These are phyloP conservation scores for Botryosphaeria dothidea DNA, from an alignment of 2,329 filamentous ascomycete species.

Conservation along the genomic window DNA sequence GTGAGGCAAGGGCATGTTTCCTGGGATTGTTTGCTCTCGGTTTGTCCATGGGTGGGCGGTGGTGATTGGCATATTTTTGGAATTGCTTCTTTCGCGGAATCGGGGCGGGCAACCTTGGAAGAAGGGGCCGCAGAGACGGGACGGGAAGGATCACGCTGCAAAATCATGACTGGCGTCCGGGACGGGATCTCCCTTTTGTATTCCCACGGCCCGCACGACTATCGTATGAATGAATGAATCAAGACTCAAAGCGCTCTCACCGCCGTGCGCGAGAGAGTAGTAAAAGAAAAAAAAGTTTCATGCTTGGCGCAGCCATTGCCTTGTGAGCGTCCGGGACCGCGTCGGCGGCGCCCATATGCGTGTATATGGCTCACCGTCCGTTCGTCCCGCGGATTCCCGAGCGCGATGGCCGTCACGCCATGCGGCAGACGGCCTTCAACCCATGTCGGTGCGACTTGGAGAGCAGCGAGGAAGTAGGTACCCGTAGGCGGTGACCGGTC, in stretches of 20 bases:
- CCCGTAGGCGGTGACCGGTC: neutral
- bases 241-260: conserved; percentile 7
- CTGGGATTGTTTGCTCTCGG: conserved; percentile 9
- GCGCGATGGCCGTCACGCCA: conserved; percentile 4
- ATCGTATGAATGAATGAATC: conserved; percentile 15
- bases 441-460: neutral
- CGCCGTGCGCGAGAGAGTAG: neutral
- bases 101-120: conserved; percentile 11
- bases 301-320: neutral
- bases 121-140: neutral
- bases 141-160: conserved; percentile 11
- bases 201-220: conserved; percentile 16
- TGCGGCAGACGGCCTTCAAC: neutral
- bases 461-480: conserved; percentile 7
- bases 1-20: conserved; percentile 8
- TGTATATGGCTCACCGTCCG: neutral
- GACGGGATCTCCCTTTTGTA: conserved; percentile 17
- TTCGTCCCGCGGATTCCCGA: neutral
- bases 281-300: neutral
- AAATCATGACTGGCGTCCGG: conserved; percentile 9
- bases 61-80: conserved; percentile 2
- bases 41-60: neutral
- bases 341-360: neutral
- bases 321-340: neutral
- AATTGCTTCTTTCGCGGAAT: conserved; percentile 16